Conservation (phyloP, 225 moss, liverwort and hornwort species). For the Lunularia cruciata region DNA sequence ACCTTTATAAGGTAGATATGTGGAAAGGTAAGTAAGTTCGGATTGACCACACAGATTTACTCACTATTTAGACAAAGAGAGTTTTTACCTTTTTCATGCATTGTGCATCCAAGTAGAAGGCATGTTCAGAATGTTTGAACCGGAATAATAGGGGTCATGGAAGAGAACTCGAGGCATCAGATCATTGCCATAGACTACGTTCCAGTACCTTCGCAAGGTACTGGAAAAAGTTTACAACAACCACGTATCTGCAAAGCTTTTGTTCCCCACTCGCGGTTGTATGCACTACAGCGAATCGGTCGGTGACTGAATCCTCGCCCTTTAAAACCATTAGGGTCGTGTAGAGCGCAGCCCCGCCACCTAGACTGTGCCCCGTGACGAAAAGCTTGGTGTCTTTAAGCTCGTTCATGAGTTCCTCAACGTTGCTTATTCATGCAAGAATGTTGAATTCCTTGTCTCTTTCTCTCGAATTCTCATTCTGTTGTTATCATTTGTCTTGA, state of each 20-base stretch:
- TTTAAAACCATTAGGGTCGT: conserved; percentile 50
- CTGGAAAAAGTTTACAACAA: not conserved
- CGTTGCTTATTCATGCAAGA: conserved; percentile 38
- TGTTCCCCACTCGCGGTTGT: conserved; percentile 72
- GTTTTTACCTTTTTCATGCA: conserved; percentile 33
- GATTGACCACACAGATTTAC: too few relatives aligned
- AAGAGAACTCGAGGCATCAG: conserved; percentile 59
- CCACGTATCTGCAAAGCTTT: conserved; percentile 38
- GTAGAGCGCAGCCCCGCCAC: conserved; percentile 60
- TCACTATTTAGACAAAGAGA: too few relatives aligned
- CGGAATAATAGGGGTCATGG: conserved; percentile 39
- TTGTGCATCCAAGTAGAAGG: conserved; percentile 56
- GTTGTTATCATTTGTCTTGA: too few relatives aligned
- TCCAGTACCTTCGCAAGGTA: conserved; percentile 25
- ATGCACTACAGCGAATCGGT: conserved; percentile 53
- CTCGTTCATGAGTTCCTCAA: conserved; percentile 32
- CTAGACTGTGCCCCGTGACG: conserved; percentile 79
- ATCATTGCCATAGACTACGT: conserved; percentile 77
- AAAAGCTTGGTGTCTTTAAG: conserved; percentile 61
- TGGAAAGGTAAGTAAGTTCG: not conserved
- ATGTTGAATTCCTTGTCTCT: conserved; percentile 59
- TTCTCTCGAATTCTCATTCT: not conserved
- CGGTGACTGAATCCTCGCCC: conserved; percentile 28
- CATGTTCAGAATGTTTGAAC: conserved; percentile 64
- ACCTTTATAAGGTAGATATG: too few relatives aligned